Conservation (phyloP, 1,284 basidiomycete species). For the Naganishia sp. region DNA sequence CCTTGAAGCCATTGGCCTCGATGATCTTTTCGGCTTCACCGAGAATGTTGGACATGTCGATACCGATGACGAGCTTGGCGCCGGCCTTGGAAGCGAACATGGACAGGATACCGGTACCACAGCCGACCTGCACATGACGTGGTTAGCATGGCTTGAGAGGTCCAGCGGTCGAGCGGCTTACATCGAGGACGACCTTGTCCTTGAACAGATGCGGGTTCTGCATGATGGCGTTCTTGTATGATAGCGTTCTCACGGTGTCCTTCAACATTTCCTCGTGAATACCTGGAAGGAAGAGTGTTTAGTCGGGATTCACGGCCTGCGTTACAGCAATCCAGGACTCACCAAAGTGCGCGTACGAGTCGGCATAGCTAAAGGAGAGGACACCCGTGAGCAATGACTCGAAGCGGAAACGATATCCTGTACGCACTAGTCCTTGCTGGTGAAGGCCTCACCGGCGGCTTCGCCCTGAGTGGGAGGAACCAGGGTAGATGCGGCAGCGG, state of each 20-base stretch:
- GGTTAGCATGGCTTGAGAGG: background rate
- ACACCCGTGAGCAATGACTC: background rate
- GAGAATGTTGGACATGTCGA: conserved; percentile 99
- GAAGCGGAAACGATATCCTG: background rate
- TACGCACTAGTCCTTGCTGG: conserved; percentile 32
- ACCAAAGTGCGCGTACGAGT: conserved; percentile 93
- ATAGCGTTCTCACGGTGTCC: conserved; percentile 90
- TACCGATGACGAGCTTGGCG: conserved; percentile 92
- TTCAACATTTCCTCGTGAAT: conserved; percentile 99
- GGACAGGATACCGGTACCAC: conserved; percentile 96
- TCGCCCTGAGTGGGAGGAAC: conserved; percentile 30
- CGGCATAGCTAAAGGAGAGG: conserved; percentile 41
- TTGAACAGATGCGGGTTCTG: conserved; percentile 96
- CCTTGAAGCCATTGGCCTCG: conserved; percentile 91
- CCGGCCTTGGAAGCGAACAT: conserved; percentile 99
- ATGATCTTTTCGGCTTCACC: conserved; percentile 98
- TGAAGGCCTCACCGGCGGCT: conserved; percentile 28
- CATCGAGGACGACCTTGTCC: conserved; percentile 93
- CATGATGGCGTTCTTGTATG: conserved; percentile 92
- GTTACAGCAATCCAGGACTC: conserved; percentile 42
- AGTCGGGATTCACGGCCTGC: conserved; percentile 17
- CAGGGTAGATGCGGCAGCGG: conserved; percentile 23
- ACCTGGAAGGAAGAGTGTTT: conserved; percentile 57
- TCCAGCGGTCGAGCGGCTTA: conserved; percentile 36
- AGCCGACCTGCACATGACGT: conserved; percentile 64